Percentiles rank a stretch among this genome's conserved stretches.
Conservation (phyloP, 2,329 filamentous ascomycete species). For the Talaromyces sp. region DNA sequence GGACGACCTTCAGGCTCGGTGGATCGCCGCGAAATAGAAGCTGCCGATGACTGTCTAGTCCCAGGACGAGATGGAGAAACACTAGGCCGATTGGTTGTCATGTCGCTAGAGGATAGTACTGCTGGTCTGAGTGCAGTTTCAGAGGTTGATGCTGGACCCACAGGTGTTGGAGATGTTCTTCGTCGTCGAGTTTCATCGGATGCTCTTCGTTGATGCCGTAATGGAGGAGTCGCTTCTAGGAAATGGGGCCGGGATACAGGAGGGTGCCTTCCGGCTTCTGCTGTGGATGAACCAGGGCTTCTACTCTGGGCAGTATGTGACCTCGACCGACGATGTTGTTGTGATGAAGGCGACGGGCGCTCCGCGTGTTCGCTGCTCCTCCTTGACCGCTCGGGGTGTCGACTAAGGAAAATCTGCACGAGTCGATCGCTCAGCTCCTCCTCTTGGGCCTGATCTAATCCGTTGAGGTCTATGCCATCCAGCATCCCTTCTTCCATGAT, state of each 20-base stretch:
- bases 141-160: conserved; percentile 27
- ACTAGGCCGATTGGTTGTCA: conserved; percentile 26
- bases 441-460: conserved; percentile 75
- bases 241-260: conserved; percentile 29
- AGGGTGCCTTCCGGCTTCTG: conserved; percentile 19
- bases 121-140: conserved; percentile 29
- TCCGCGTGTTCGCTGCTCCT: conserved; percentile 32
- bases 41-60: conserved; percentile 19
- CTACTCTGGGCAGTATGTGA: conserved; percentile 27
- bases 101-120: conserved; percentile 31
- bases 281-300: conserved; percentile 13
- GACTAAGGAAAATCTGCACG: conserved; percentile 76
- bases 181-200: conserved; percentile 29
- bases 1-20: conserved; percentile 27
- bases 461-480: conserved; percentile 83
- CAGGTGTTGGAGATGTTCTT: conserved; percentile 28
- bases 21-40: conserved; percentile 23
- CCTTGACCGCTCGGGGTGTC: conserved; percentile 52
- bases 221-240: conserved; percentile 22
- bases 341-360: conserved; percentile 20
- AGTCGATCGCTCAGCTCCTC: conserved; percentile 88
- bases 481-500: conserved; percentile 82
- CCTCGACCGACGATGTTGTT: conserved; percentile 22
- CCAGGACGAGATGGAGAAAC: conserved; percentile 21
- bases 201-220: conserved; percentile 28